A percentile compares a stretch with the other conserved stretches of the same genome.
phyloP scores from a whole-genome alignment of 441 rosid species.

The Brassica hybrid region DNA sequence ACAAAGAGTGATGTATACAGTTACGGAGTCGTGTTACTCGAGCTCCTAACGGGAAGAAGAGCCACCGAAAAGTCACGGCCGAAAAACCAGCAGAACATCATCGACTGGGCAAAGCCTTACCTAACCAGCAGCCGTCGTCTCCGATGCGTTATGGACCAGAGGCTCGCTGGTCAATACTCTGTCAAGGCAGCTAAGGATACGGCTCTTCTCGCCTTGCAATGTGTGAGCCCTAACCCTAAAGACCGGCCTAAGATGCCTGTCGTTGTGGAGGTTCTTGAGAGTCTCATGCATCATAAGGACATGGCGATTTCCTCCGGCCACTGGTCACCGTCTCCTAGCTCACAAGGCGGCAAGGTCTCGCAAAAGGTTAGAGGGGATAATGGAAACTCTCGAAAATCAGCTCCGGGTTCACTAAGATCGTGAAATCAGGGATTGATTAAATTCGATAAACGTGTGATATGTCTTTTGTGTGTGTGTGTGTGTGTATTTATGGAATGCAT shows the following conservation, averaged over 20 bases:
- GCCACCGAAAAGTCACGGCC: too few relatives aligned
- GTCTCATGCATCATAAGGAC: constrained; percentile 63
- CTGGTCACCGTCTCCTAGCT: constrained; percentile 58
- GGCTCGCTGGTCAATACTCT: too few relatives aligned
- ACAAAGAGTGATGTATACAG: constrained; percentile 73
- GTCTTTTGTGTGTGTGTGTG: constrained; percentile 15
- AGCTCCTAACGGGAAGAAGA: too few relatives aligned
- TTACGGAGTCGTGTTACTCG: constrained; percentile 77
- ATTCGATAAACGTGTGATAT: constrained; percentile 16
- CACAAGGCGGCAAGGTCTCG: constrained; percentile 45
- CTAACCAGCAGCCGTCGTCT: too few relatives aligned
- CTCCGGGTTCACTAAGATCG: constrained; percentile 42
- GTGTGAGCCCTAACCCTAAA: constrained; percentile 66
- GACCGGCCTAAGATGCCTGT: constrained; percentile 70
- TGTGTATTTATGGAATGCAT: neutral
- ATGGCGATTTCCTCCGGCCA: too few relatives aligned
- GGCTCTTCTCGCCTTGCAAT: constrained; percentile 56
- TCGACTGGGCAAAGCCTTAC: too few relatives aligned
- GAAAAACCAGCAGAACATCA: too few relatives aligned
- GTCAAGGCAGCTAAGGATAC: constrained; percentile 75
- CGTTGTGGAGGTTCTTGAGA: constrained; percentile 55
- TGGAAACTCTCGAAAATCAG: constrained; percentile 47
- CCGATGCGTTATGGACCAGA: too few relatives aligned
- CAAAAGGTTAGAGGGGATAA: constrained; percentile 39
- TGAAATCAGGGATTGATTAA: constrained; percentile 15